Base-by-base conservation (phyloP, 2,329 filamentous ascomycete species). In the Verticillium nonalfalfae region DNA sequence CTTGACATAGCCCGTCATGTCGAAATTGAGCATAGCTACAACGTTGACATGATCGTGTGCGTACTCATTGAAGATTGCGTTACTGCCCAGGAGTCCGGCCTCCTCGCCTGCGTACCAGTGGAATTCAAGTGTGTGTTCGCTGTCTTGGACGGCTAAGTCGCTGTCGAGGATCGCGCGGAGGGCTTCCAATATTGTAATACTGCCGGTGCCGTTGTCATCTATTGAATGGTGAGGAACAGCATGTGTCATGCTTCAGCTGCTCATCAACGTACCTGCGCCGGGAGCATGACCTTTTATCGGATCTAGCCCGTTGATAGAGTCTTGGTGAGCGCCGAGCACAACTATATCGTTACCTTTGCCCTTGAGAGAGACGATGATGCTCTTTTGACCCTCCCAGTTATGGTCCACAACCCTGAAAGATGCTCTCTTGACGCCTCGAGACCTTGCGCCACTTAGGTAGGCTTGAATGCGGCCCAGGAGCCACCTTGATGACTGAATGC, bases 31-130 rank as follows among this genome's bases (percentile, higher is more conserved):
- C 63, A 81, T 75, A 13, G 76, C 78, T 14, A 79, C 69, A 11
- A 82, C 75, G 4, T 65, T 71, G 66, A 75, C 76, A 35, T 70
- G 69, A 18, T 69, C 64, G 33, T 69, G 63, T 62, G 73, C 75
- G 71, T 81, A 81, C 52, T 68, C 69, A 57, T 74, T 67, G 62
- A 79, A 80, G 50, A 81, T 67, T 34, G 73, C 77, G 40, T 72
- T 70, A 13, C 78, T 80, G 26, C 80, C 80, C 2, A 81, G 73
- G 7, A 81, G 72, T 13, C 80, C 79, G 11, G 73, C 77, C 66
- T 83, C 80, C 70, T 95, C 91, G 1, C 89, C 91, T 1, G 87
- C 88, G 74, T 93, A 94, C 90, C 90, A 95, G 72, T 94, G 90
- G 73, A 94, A 94, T 75, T 95, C 91, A 62, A 95, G 75, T 0